phyloP scores from a whole-genome alignment of 2,329 filamentous ascomycete genomes.

The Microascus cirrosus region DNA sequence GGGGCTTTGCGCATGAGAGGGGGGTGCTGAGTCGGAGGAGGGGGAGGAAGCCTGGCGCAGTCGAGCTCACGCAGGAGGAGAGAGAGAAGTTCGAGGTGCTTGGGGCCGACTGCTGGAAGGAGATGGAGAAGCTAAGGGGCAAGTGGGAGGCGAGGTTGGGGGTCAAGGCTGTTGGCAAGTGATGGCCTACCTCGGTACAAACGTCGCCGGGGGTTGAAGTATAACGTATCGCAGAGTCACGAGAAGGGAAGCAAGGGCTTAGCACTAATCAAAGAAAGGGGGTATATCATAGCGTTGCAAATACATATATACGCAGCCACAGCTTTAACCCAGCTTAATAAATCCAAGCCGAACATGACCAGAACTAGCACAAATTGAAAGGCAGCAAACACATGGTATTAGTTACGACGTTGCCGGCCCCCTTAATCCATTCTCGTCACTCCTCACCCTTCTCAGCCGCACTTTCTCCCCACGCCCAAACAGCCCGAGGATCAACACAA shows the following conservation, averaged over 20 bases:
- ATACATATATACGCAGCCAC: neutral
- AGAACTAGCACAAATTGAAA: neutral
- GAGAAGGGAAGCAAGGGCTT: neutral
- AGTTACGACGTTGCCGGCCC: neutral
- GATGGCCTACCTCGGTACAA: neutral
- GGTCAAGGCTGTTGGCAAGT: conserved; percentile 1
- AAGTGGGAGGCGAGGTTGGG: conserved; percentile 48
- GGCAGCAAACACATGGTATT: neutral
- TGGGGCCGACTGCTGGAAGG: conserved; percentile 51
- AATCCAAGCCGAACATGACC: neutral
- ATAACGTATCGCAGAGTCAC: neutral
- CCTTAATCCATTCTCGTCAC: conserved; percentile 20
- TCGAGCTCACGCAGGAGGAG: conserved; percentile 48
- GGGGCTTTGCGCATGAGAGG: conserved; percentile 15
- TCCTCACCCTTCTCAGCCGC: conserved; percentile 26
- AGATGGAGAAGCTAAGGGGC: conserved; percentile 60
- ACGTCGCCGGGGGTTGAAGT: neutral
- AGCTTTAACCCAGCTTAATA: neutral
- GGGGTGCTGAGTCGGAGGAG: conserved; percentile 38
- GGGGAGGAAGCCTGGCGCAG: conserved; percentile 47
- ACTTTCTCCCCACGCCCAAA: conserved; percentile 51
- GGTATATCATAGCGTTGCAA: neutral
- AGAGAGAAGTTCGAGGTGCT: conserved; percentile 49
- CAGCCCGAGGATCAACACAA: conserved; percentile 58
- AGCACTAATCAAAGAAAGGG: neutral